phyloP scores from a whole-genome alignment of 2,329 filamentous ascomycete species.

The Phaeosphaeriaceae sp. region DNA sequence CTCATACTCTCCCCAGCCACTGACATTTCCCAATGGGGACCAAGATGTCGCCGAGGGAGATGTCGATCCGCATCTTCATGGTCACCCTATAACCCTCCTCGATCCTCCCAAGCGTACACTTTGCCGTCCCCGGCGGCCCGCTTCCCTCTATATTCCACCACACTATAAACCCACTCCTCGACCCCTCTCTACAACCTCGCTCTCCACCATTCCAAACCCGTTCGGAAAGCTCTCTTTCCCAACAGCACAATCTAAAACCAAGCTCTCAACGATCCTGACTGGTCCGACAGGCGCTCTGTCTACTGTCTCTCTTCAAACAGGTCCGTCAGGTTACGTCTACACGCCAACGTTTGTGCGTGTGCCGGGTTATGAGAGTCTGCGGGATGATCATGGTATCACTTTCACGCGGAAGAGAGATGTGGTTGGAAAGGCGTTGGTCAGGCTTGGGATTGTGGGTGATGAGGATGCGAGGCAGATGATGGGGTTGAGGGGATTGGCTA shows the following conservation, averaged over 20 bases:
- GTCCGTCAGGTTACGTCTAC: constrained; percentile 10
- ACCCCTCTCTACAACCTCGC: background rate
- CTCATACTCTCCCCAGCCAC: background rate
- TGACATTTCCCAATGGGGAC: background rate
- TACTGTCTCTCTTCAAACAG: background rate
- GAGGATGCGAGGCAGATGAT: background rate
- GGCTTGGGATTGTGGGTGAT: background rate
- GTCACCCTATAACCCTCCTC: no score
- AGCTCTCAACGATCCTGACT: background rate
- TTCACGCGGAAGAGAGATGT: background rate
- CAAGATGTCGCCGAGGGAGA: background rate
- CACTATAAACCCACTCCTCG: background rate
- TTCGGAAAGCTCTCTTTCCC: background rate
- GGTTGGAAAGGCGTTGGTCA: background rate
- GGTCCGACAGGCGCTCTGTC: background rate
- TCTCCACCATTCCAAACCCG: background rate
- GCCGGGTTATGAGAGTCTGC: constrained; percentile 4
- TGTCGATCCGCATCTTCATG: no score
- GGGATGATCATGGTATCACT: constrained; percentile 7
- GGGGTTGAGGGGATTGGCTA: background rate
- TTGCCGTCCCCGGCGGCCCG: no score
- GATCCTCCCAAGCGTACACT: no score
- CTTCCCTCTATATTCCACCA: background rate
- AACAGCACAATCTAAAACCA: background rate
- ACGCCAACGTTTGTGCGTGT: background rate